Conservation (phyloP, 1,139 yeast genomes). For the Diutina catenulata region DNA sequence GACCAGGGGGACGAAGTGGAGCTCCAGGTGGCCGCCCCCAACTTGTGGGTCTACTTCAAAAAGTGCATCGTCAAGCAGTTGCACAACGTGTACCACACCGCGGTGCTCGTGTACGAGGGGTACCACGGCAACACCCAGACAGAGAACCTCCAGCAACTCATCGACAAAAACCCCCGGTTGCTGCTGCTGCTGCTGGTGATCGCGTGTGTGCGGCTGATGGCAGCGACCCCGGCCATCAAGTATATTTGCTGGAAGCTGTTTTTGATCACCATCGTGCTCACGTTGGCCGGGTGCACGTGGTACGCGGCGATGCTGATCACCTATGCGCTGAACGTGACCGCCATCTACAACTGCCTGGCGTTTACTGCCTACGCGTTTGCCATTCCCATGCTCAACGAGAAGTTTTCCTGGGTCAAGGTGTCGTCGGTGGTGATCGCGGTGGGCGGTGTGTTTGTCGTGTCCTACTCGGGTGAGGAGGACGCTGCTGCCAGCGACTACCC, state of each 20-base stretch:
- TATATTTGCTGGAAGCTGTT: constrained; percentile 35
- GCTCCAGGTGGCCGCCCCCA: constrained; percentile 11
- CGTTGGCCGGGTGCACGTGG: constrained; percentile 78
- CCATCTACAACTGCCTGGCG: constrained; percentile 83
- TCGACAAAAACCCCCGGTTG: constrained; percentile 31
- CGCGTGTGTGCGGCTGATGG: constrained; percentile 24
- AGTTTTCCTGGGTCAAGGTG: constrained; percentile 52
- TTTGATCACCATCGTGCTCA: constrained; percentile 44
- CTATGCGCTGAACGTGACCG: constrained; percentile 79
- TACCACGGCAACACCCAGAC: constrained; percentile 25
- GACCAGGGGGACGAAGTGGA: constrained; percentile 4
- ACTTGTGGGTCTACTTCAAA: constrained; percentile 23
- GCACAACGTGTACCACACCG: constrained; percentile 39
- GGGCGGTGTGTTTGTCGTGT: constrained; percentile 66
- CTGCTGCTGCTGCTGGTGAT: constrained; percentile 26
- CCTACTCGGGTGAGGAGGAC: constrained; percentile 46
- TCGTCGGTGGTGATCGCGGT: constrained; percentile 63
- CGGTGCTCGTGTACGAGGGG: constrained; percentile 34
- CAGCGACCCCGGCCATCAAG: constrained; percentile 32
- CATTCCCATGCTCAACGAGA: constrained; percentile 59
- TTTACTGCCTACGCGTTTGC: constrained; percentile 83
- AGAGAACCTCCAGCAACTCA: constrained; percentile 23
- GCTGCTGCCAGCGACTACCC: constrained; percentile 28
- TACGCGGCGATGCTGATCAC: constrained; percentile 74
- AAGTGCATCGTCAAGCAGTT: constrained; percentile 35